Evolutionary conservation across 2,329 filamentous ascomycete species (phyloP).

Genomic region (Magnaporthiopsis incrustans): DNA sequence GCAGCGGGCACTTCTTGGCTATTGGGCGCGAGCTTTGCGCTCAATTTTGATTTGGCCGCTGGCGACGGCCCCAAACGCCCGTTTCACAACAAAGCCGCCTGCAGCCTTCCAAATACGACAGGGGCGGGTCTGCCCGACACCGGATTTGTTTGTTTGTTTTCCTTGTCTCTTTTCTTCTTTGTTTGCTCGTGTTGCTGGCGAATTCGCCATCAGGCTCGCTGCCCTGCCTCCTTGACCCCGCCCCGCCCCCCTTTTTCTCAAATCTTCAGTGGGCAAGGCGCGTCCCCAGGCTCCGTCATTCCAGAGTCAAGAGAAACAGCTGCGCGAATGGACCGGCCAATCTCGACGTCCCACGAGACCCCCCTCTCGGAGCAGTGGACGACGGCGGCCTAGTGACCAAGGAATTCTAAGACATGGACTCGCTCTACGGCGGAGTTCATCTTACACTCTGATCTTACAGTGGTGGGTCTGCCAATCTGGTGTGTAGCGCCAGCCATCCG

Average conservation of each 20-base stretch:
- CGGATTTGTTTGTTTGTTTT: background rate
- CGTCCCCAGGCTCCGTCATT: background rate
- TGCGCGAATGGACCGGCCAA: constrained; percentile 21
- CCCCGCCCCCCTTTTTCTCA: background rate
- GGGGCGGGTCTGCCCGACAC: background rate
- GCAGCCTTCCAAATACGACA: background rate
- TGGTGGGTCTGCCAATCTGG: constrained; percentile 30
- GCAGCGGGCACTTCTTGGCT: background rate
- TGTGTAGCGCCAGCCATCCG: constrained; percentile 36
- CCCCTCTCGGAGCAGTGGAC: constrained; percentile 25
- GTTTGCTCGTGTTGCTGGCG: background rate
- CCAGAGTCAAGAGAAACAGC: constrained; percentile 7
- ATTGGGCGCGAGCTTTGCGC: background rate
- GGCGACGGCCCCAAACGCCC: background rate
- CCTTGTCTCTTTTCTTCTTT: background rate
- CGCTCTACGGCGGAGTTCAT: constrained; percentile 32
- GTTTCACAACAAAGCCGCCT: background rate
- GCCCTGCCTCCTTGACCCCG: background rate
- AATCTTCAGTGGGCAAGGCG: background rate
- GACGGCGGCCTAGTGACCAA: constrained; percentile 24
- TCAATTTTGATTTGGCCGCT: background rate
- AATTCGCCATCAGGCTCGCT: background rate
- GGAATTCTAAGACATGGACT: constrained; percentile 39
- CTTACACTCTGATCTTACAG: constrained; percentile 25
- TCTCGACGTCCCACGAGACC: constrained; percentile 33